Base-by-base conservation (phyloP, 371 early-diverging fungal species). In the Mortierella sp. region DNA sequence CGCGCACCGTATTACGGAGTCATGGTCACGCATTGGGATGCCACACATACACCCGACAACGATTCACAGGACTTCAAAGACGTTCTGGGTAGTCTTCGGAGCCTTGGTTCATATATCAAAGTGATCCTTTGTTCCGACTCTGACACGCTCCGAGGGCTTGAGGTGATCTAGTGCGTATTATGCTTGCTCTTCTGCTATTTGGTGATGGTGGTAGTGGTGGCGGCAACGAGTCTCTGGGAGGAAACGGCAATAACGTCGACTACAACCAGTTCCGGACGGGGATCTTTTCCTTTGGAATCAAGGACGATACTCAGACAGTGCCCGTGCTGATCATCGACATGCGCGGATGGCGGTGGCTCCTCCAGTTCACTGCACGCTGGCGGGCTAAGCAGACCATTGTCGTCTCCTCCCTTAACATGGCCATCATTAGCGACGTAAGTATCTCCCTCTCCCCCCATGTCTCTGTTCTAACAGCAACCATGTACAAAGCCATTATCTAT, bases 341-440 rank as follows among this genome's bases (percentile, higher is more conserved):
- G 54, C n/a, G 35, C 38, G 41, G 3, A 0, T 68, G 68, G 68
- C n/a, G 68, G 7, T 72, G 72, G 63, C 4, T 72, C 48, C 35
- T 6, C 65, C 49, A 35, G 21, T 21, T 32, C n/a, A 7, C 35
- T 10, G 56, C 60, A 8, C 72, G 56, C 6, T 77, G 72, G 72
- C 56, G 60, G 16, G 44, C 72, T 2, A 77, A 65, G 72, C 72
- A 60, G 32, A 29, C 72, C 41, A 58, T 77, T 49, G 77, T 77
- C 16, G 72, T 72, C 11, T 49, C 63, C 8, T 60, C 72, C 11
- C 72, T 77, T 16, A 46, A 48, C 24, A 35, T 77, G 60, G 72
- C 72, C 16, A 77, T 77, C 41, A 14, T 77, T 27, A 60, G 48
- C 10, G 77, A 77, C 38, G 77, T 77, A 77, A 38, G 72, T 27